phyloP scores from a whole-genome alignment of 2,329 filamentous ascomycete species.

The Domatiomyces catenatus region DNA sequence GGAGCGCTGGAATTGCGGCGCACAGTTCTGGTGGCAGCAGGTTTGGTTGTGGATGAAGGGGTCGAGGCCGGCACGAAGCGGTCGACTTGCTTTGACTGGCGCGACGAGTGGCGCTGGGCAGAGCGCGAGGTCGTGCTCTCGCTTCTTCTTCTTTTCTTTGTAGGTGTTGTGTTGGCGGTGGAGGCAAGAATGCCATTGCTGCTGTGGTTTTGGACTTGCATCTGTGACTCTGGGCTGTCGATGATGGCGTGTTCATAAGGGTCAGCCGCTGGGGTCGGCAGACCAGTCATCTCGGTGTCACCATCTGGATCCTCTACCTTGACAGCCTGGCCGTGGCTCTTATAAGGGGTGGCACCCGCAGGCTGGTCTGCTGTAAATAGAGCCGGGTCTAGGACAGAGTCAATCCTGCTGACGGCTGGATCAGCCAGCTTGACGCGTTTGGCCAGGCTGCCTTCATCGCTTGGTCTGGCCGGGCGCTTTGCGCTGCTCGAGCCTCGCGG shows the following conservation, averaged over 20 bases:
- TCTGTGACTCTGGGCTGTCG: neutral
- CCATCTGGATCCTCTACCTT: neutral
- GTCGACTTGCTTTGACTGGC: conserved; percentile 28
- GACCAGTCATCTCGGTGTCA: neutral
- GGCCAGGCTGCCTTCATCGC: conserved; percentile 27
- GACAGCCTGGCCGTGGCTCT: neutral
- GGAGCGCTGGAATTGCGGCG: conserved; percentile 13
- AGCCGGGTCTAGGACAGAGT: conserved; percentile 15
- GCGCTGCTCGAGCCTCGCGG: conserved; percentile 41
- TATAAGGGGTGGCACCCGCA: neutral
- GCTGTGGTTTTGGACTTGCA: neutral
- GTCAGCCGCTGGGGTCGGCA: conserved; percentile 4
- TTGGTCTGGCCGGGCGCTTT: conserved; percentile 35
- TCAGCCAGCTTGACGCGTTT: conserved; percentile 20
- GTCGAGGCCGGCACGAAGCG: conserved; percentile 24
- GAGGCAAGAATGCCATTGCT: neutral
- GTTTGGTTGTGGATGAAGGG: conserved; percentile 7
- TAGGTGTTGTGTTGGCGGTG: neutral
- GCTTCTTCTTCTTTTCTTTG: neutral
- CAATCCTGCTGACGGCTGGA: conserved; percentile 6
- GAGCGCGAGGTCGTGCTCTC: neutral
- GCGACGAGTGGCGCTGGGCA: conserved; percentile 25
- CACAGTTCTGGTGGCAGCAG: conserved; percentile 4
- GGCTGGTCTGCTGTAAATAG: conserved; percentile 1
- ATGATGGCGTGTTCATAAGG: conserved; percentile 8